These are phyloP conservation scores for Cyphellophora attinorum DNA, from an alignment of 2,329 filamentous ascomycete genomes.

Conservation along the genomic window DNA sequence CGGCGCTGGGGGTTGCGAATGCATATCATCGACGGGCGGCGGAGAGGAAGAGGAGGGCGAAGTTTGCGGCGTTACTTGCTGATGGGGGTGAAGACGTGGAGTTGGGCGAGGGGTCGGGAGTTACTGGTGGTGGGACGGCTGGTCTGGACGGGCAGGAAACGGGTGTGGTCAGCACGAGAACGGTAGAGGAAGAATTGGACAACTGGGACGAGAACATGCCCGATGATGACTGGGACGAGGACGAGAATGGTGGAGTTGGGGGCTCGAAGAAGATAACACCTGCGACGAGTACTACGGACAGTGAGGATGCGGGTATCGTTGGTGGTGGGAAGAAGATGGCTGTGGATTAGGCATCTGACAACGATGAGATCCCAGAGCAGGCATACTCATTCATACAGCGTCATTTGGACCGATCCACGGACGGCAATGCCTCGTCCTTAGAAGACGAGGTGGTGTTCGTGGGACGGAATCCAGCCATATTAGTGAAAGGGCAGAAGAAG, in stretches of 20 bases:
- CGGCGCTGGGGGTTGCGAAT: constrained; percentile 63
- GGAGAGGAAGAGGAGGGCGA: constrained; percentile 67
- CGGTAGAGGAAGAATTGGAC: constrained; percentile 73
- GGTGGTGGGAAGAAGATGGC: constrained; percentile 12
- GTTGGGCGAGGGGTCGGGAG: constrained; percentile 38
- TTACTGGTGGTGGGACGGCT: constrained; percentile 5
- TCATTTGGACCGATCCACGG: too few relatives aligned
- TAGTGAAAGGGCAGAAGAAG: too few relatives aligned
- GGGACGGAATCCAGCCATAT: too few relatives aligned
- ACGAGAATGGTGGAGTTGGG: constrained; percentile 31
- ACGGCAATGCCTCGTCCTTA: too few relatives aligned
- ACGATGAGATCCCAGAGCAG: too few relatives aligned
- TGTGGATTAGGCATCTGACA: constrained; percentile 11
- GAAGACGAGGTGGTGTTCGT: too few relatives aligned
- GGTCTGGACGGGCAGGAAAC: constrained; percentile 18
- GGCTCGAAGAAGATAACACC: constrained; percentile 19
- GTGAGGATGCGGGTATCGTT: constrained; percentile 15
- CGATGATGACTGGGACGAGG: constrained; percentile 53
- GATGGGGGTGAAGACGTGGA: constrained; percentile 57
- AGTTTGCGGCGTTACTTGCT: constrained; percentile 56
- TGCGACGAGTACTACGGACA: constrained; percentile 17
- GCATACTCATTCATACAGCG: too few relatives aligned
- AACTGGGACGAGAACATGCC: constrained; percentile 86
- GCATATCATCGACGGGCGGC: constrained; percentile 97
- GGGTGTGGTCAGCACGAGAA: constrained; percentile 22